These are phyloP conservation scores for Tetradesmus obliquus DNA, from an alignment of 139 green algal genomes.

Conservation along the genomic window DNA sequence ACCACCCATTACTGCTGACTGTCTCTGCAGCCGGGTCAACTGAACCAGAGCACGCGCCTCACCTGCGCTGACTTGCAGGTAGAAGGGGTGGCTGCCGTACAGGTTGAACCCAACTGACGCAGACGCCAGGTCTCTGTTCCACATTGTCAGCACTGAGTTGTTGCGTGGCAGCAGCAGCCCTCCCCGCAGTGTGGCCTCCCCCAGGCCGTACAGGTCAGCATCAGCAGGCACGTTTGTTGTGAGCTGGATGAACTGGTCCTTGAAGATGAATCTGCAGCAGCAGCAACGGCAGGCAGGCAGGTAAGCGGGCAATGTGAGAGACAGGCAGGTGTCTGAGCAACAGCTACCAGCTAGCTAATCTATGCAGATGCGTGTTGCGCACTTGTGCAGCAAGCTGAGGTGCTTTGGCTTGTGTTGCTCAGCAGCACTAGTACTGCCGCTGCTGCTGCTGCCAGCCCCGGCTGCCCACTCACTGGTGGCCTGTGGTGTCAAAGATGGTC, in stretches of 20 bases:
- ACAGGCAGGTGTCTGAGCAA: no score
- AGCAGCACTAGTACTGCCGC: no score
- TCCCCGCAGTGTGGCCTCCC: slow-evolving; percentile 48
- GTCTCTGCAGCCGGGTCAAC: no score
- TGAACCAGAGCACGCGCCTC: no score
- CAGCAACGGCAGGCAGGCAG: background rate
- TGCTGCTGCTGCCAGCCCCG: no score
- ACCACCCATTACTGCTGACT: no score
- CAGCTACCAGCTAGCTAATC: no score
- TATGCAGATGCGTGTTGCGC: no score
- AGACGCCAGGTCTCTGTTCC: slow-evolving; percentile 15
- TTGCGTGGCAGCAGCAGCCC: slow-evolving; percentile 46
- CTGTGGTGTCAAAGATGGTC: slow-evolving; percentile 30
- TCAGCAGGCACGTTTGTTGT: slow-evolving; percentile 43
- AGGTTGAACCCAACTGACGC: no score
- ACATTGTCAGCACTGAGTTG: background rate
- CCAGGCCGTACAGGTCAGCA: slow-evolving; percentile 63
- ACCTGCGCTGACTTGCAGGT: no score
- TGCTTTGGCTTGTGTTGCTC: no score
- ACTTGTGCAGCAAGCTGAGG: no score
- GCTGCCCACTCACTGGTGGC: slow-evolving; percentile 18
- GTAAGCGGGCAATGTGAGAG: background rate
- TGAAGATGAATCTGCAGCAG: slow-evolving; percentile 39
- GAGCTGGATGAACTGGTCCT: slow-evolving; percentile 78
- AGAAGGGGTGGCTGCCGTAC: slow-evolving; percentile 69